A percentile compares a stretch with the other conserved stretches of the same genome.
Conservation (phyloP, 2,329 filamentous ascomycete genomes). For the Colletotrichum aenigma region DNA sequence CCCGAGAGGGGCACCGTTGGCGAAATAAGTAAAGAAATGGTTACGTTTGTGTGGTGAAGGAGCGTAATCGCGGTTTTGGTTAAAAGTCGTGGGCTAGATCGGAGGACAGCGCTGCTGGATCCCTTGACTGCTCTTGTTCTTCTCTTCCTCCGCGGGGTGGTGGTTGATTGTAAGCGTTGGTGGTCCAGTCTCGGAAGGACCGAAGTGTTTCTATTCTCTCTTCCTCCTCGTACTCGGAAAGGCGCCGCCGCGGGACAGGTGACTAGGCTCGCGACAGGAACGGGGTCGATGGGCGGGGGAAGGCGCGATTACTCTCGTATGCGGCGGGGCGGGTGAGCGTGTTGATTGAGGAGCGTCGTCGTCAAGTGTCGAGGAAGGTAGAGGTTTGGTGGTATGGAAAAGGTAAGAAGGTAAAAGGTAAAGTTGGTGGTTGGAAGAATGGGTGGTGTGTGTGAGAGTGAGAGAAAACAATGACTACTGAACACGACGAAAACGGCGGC, state of each 20-base stretch:
- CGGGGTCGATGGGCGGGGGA: not conserved
- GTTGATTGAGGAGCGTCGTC: not conserved
- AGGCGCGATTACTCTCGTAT: not conserved
- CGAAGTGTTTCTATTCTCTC: not conserved
- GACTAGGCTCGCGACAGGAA: conserved; percentile 13
- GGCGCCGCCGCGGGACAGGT: not conserved
- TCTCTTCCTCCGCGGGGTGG: conserved; percentile 3
- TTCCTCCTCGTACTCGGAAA: conserved; percentile 12
- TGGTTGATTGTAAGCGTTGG: not conserved
- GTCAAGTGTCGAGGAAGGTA: not conserved
- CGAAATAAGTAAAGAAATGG: conserved; percentile 17
- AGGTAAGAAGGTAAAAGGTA: not conserved
- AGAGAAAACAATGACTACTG: conserved; percentile 20
- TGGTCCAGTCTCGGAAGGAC: conserved; percentile 1
- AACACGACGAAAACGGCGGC: conserved; percentile 19
- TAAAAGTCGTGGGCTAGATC: conserved; percentile 11
- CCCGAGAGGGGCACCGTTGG: conserved; percentile 4
- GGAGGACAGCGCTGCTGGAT: conserved; percentile 60
- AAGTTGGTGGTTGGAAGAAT: conserved; percentile 14
- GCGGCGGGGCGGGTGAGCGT: not conserved
- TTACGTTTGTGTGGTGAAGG: conserved; percentile 15
- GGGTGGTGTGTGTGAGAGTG: not conserved
- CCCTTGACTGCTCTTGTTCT: conserved; percentile 31
- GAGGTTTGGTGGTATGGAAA: not conserved
- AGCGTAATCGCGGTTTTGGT: conserved; percentile 27